Base-by-base conservation (phyloP, 176 grass and related monocot species). In the Saccharum spontaneum region DNA sequence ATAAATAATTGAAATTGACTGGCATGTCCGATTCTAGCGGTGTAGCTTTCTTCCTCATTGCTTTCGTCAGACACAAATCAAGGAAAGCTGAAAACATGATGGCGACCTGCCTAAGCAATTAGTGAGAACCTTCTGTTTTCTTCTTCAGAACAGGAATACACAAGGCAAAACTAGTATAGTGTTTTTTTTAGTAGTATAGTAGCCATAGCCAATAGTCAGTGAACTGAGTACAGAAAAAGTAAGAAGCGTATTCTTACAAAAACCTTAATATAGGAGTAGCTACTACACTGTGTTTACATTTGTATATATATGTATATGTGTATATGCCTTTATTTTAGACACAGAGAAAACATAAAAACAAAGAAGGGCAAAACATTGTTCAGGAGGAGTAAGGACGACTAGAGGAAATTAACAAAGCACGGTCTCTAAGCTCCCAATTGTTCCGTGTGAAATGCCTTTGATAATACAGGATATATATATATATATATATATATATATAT, bases 21-120 rank as follows among this genome's bases (percentile, higher is more conserved):
- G 28, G 75, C 60, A 26, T 75, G 68, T 49, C 68, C 43, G 59
- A 69, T 83, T 78, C 66, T 50, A 71, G 84, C 76, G 26, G 5
- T 22, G 73, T 44, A 64, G 50, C 71, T 72, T 69, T 90, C 26
- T 10, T 28, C 22, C 28, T 65, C 50, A 20, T 52, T 68, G 83
- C 83, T 92, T 86, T 86, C 48, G 79, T 82, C 30, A 34, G 90
- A 81, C 64, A 84, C 85, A 81, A 81, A 87, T 84, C 62, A 91
- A 81, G 64, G 36, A 81, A 92, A 62, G 79, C 37, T 63, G 52
- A 43, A 41, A 26, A 55, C 68, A 63, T 75, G 90, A 88, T 52
- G 65, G 73, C 66, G 79, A 86, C 61, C 30, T 52, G 74, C 5
- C 43, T 20, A 16, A 55, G 70, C 84, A 62, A 90, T 90, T 62